Evolutionary conservation across 352 stramenopile species (phyloP).

Genomic region (Phytophthora lateralis): DNA sequence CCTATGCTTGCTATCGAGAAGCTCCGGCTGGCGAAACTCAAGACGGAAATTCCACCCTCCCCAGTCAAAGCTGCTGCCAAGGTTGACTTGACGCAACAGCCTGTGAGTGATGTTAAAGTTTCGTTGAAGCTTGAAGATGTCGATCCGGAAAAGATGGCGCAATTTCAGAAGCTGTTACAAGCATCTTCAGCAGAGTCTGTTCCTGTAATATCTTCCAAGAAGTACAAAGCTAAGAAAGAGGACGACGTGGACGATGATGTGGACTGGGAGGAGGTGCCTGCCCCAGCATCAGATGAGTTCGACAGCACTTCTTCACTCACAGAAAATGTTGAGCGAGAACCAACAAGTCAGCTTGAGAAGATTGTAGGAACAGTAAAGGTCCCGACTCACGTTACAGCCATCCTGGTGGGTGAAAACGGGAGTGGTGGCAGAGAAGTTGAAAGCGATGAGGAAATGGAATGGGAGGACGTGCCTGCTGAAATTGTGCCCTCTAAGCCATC

Average conservation of each 20-base stretch:
- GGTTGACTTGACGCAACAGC: background rate
- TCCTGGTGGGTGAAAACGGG: background rate
- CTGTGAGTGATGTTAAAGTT: conserved; percentile 40
- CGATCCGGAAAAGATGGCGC: conserved; percentile 19
- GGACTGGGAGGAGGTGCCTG: conserved; percentile 35
- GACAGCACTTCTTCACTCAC: background rate
- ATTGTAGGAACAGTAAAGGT: background rate
- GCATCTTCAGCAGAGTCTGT: conserved; percentile 33
- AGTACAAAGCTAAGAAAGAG: conserved; percentile 21
- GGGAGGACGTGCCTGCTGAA: conserved; percentile 46
- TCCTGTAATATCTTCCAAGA: background rate
- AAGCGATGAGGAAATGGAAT: conserved; percentile 53
- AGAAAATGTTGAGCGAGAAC: conserved; percentile 1
- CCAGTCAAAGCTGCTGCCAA: background rate
- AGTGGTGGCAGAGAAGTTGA: conserved; percentile 6
- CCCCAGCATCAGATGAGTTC: background rate
- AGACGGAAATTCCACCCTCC: conserved; percentile 5
- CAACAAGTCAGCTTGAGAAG: background rate
- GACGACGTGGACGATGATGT: conserved; percentile 53
- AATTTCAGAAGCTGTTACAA: conserved; percentile 45
- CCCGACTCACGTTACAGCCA: background rate
- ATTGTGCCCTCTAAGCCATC: background rate
- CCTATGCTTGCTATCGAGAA: conserved; percentile 54
- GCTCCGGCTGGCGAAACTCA: conserved; percentile 36
- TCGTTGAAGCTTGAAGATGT: conserved; percentile 56